Percentiles rank a stretch among this genome's conserved stretches.
These are phyloP conservation scores for Fusarium begoniae DNA, from an alignment of 2,329 filamentous ascomycete genomes.

Conservation along the genomic window DNA sequence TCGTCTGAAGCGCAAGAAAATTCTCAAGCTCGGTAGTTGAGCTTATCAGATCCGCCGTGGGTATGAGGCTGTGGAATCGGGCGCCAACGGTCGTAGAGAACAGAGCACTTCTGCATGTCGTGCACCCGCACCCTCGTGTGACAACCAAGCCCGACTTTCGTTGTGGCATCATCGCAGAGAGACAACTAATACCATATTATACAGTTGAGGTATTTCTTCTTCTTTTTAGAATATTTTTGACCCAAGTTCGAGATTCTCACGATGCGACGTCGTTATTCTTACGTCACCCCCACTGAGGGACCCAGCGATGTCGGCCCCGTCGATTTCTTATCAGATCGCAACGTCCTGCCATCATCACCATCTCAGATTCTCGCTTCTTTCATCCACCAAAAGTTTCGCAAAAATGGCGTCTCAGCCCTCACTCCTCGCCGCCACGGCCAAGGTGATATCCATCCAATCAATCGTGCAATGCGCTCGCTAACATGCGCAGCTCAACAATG, in stretches of 20 bases:
- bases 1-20: not conserved
- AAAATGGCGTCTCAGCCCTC: slow-evolving; percentile 35
- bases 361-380: not conserved
- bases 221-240: not conserved
- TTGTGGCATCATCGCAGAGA: not conserved
- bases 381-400: not conserved
- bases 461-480: not conserved
- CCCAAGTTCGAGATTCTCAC: fast-evolving
- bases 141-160: not conserved
- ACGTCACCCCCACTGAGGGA: slow-evolving; percentile 8
- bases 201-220: not conserved
- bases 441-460: not conserved
- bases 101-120: not conserved
- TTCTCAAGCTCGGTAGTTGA: not conserved
- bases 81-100: not conserved
- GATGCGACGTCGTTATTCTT: not conserved
- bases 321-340: slow-evolving; percentile 9
- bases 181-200: not conserved
- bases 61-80: no score
- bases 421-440: slow-evolving; percentile 36
- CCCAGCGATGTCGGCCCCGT: slow-evolving; percentile 19
- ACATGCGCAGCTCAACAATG: slow-evolving; percentile 65
- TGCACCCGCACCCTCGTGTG: not conserved
- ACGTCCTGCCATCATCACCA: slow-evolving; percentile 7
- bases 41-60: not conserved